Evolutionary conservation across 1,284 basidiomycete species (phyloP).

Genomic region (Ustilago vetiveriae): DNA sequence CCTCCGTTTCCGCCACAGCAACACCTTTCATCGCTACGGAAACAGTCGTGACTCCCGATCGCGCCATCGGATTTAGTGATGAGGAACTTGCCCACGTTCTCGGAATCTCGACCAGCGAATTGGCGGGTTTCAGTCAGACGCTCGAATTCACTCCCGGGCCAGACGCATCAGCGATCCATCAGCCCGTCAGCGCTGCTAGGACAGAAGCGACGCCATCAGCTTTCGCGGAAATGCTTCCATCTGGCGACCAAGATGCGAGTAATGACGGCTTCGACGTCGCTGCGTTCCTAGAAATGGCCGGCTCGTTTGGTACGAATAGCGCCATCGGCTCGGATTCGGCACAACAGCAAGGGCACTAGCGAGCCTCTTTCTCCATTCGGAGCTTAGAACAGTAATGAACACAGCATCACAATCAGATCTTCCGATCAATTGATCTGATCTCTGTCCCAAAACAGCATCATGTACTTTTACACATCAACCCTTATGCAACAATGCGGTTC

Average conservation of each 20-base stretch:
- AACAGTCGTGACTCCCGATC: slow-evolving; percentile 6
- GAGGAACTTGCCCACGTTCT: slow-evolving; percentile 46
- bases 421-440: too few species aligned
- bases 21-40: slow-evolving; percentile 14
- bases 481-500: too few species aligned
- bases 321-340: not conserved
- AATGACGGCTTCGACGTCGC: slow-evolving; percentile 32
- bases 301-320: slow-evolving; percentile 12
- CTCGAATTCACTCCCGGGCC: slow-evolving; percentile 18
- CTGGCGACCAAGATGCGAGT: not conserved
- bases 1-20: slow-evolving; percentile 7
- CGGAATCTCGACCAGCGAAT: slow-evolving; percentile 41
- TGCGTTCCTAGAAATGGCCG: slow-evolving; percentile 37
- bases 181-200: not conserved
- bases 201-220: not conserved
- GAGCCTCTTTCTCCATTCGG: not conserved
- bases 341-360: not conserved
- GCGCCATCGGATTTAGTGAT: slow-evolving; percentile 30
- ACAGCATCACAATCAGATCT: too few species aligned
- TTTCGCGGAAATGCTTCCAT: not conserved
- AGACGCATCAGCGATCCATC: too few species aligned
- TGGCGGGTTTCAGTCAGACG: slow-evolving; percentile 39
- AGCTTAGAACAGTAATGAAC: slow-evolving; percentile 1
- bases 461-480: not conserved
- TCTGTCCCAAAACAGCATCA: not conserved